A percentile compares a stretch with the other conserved stretches of the same genome.
Conservation (phyloP, 1,284 basidiomycete species). For the Golubevia sp. region DNA sequence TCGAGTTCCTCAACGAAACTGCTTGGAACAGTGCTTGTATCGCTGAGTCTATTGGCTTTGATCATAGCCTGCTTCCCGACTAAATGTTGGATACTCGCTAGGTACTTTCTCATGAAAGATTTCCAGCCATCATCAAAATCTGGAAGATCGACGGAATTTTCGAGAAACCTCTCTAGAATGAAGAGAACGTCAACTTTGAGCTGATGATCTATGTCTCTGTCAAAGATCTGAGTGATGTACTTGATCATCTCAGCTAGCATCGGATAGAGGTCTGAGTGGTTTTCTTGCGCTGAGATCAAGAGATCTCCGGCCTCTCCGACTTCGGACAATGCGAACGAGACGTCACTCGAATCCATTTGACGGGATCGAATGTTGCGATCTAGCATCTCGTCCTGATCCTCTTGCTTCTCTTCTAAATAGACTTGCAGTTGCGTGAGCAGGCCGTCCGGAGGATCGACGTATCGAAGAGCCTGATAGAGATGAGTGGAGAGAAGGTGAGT, state of each 20-base stretch:
- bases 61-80: conserved; percentile 72
- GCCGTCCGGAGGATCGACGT: conserved; percentile 75
- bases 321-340: conserved; percentile 13
- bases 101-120: conserved; percentile 70
- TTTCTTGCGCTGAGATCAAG: conserved; percentile 21
- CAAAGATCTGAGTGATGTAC: conserved; percentile 68
- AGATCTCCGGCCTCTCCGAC: conserved; percentile 30
- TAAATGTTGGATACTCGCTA: conserved; percentile 70
- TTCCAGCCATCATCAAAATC: conserved; percentile 75
- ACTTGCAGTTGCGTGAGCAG: conserved; percentile 76
- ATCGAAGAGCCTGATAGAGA: conserved; percentile 70
- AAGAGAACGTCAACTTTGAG: conserved; percentile 71
- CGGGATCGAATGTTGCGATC: conserved; percentile 22
- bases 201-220: conserved; percentile 69
- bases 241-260: conserved; percentile 63
- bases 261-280: conserved; percentile 54
- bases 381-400: conserved; percentile 79
- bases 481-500: background rate
- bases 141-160: conserved; percentile 68
- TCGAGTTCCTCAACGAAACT: conserved; percentile 71
- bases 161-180: conserved; percentile 73
- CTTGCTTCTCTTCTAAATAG: conserved; percentile 83
- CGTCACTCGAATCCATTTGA: background rate
- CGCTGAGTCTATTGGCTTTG: conserved; percentile 63
- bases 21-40: conserved; percentile 64